Base-by-base conservation (phyloP, 2,329 filamentous ascomycete genomes). In the Penicillium sp. region DNA sequence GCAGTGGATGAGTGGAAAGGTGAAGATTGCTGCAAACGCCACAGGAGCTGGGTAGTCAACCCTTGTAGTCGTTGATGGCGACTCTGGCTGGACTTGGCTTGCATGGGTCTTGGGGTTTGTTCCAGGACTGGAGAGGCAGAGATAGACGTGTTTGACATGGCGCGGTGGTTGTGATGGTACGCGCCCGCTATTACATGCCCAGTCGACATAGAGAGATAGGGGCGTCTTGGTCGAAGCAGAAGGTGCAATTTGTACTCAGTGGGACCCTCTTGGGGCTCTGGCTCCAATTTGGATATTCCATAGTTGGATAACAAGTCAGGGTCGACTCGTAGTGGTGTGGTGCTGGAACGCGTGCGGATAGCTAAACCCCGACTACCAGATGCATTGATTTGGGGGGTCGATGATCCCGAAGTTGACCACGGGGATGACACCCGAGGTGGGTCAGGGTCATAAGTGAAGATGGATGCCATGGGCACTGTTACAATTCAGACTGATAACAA, bases 171-270 rank as follows among this genome's bases (percentile, higher is more conserved):
- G 15, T 47, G 45, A n/a, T 83, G 82, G 58, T 80, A 77, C 3
- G 82, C 82, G 3, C 82, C 82, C 10, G 78, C 78, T 16, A 82
- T 75, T 53, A 81, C 73, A 39, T 75, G 75, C 11, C 80, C 80
- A 1, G 91, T 95, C 63, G 86, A 92, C 71, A 87, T 87, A 33
- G 82, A 84, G 36, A 81, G 82, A 72, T 92, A 96, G 7, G 84
- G 85, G 60, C 91, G 84, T 57, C 93, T 84, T 16, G 89, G 87
- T 36, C 92, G 86, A 50, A 97, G 78, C 7, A 97, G 82, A 6
- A 99, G 80, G 75, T 97, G 94, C 43, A 99, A 78, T 74, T 99
- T 99, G 77, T 99, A 99, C 76, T 99, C 94, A 0, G 91, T 95
- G 19, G 94, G 92, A 0, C 94, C 94, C 61, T 95, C 88, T 70